Percentiles rank a stretch among this genome's conserved stretches.
These are phyloP conservation scores for Sporothrix phasma DNA, from an alignment of 2,329 filamentous ascomycete species.

Conservation along the genomic window DNA sequence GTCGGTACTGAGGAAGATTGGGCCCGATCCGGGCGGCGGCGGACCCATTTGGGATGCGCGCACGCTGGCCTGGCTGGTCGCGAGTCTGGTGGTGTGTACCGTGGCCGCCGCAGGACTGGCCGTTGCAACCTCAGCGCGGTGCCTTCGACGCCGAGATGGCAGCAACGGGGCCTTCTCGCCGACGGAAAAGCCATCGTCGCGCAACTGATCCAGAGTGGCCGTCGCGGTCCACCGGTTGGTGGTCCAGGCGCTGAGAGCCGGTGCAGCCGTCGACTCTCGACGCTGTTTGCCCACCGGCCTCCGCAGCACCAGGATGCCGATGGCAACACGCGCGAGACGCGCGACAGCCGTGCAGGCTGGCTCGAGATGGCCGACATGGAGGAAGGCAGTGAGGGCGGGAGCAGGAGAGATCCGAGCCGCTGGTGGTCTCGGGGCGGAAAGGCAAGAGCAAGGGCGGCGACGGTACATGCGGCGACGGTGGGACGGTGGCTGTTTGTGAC, in stretches of 20 bases:
- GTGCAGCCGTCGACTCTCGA: constrained; percentile 1
- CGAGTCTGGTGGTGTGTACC: constrained; percentile 8
- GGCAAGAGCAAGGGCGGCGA: background rate
- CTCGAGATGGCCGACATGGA: constrained; percentile 10
- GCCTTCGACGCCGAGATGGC: background rate
- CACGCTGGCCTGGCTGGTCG: constrained; percentile 13
- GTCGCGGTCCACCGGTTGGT: background rate
- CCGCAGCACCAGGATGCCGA: background rate
- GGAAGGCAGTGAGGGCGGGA: background rate
- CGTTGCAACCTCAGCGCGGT: background rate
- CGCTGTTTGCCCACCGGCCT: background rate
- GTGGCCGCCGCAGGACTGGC: constrained; percentile 1
- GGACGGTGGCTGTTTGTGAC: constrained; percentile 16
- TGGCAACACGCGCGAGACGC: background rate
- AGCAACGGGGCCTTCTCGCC: background rate
- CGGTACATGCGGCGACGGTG: background rate
- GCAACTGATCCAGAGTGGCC: background rate
- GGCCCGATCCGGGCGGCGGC: background rate
- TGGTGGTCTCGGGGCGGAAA: background rate
- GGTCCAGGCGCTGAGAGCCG: background rate
- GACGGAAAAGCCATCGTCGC: background rate
- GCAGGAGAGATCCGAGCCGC: background rate
- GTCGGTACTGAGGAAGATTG: background rate
- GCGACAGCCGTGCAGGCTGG: background rate
- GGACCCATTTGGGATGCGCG: constrained; percentile 7